Conservation (phyloP, 805 yeast genomes). For the Hanseniaspora meyeri region DNA sequence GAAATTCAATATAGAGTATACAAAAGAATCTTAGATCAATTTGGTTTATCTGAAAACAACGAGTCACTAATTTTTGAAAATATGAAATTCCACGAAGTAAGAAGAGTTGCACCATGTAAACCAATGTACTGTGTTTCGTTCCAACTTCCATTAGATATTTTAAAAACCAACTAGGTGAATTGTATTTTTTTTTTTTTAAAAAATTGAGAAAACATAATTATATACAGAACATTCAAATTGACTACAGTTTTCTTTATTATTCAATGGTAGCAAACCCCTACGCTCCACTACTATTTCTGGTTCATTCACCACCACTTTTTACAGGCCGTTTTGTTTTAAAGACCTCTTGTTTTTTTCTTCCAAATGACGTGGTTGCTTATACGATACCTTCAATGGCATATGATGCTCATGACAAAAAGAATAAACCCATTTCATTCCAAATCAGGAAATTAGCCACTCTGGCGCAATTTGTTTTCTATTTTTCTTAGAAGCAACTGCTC, state of each 20-base stretch:
- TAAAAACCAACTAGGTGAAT: neutral
- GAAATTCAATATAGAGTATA: slow-evolving; percentile 58
- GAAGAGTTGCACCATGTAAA: slow-evolving; percentile 93
- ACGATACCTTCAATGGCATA: neutral
- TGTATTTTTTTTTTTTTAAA: slow-evolving; percentile 18
- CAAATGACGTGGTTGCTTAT: neutral
- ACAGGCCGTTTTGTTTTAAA: neutral
- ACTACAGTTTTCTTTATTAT: too few relatives aligned
- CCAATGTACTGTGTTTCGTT: slow-evolving; percentile 89
- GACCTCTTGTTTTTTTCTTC: too few relatives aligned
- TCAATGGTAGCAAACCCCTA: too few relatives aligned
- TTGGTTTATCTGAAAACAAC: slow-evolving; percentile 33
- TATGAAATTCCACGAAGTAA: slow-evolving; percentile 64
- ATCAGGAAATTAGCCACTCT: neutral
- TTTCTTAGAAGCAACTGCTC: too few relatives aligned
- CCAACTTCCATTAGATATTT: slow-evolving; percentile 42
- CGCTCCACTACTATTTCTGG: too few relatives aligned
- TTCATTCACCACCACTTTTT: too few relatives aligned
- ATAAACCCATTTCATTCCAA: neutral
- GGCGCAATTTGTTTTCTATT: neutral
- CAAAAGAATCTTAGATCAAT: slow-evolving; percentile 35
- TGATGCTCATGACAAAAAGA: too few relatives aligned
- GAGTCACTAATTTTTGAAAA: slow-evolving; percentile 36
- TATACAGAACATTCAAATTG: slow-evolving; percentile 25
- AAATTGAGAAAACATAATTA: too few relatives aligned